Evolutionary conservation across 352 stramenopile genomes (phyloP).

Genomic region (Pythium dissimile): DNA sequence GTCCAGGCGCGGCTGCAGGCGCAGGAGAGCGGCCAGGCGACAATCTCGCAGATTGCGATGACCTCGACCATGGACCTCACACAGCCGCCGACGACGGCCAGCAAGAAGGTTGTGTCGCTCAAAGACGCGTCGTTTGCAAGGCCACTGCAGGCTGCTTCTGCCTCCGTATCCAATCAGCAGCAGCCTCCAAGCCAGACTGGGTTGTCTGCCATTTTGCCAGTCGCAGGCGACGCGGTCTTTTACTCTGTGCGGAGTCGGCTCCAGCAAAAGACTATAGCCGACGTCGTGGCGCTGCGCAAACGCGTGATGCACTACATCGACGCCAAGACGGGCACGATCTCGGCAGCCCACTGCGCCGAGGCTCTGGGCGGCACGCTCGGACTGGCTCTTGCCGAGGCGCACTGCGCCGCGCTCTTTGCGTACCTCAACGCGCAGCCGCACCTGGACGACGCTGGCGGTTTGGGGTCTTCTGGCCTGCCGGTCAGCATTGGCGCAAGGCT

Average conservation of each 20-base stretch:
- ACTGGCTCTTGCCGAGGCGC: slow-evolving; percentile 35
- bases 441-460: neutral
- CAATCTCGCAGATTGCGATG: neutral
- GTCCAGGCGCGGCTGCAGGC: slow-evolving; percentile 30
- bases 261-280: slow-evolving; percentile 38
- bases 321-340: slow-evolving; percentile 47
- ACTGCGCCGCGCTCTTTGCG: slow-evolving; percentile 49
- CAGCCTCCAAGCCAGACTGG: neutral
- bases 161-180: neutral
- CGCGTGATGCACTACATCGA: slow-evolving; percentile 47
- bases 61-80: slow-evolving; percentile 19
- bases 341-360: slow-evolving; percentile 37
- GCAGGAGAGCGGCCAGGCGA: slow-evolving; percentile 23
- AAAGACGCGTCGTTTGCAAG: slow-evolving; percentile 47
- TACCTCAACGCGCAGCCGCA: slow-evolving; percentile 34
- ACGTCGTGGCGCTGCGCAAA: slow-evolving; percentile 48
- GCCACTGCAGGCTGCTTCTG: neutral
- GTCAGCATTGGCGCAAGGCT: slow-evolving; percentile 33
- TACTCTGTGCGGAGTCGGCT: slow-evolving; percentile 40
- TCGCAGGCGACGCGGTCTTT: slow-evolving; percentile 39
- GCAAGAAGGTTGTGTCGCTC: slow-evolving; percentile 49
- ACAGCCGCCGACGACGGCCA: slow-evolving; percentile 2
- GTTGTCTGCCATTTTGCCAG: neutral
- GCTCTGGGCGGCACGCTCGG: slow-evolving; percentile 35
- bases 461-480: neutral